Percentiles rank a stretch among this genome's conserved stretches.
These are phyloP conservation scores for Beverwykella pulmonaria DNA, from an alignment of 495 filamentous ascomycete genomes.

Conservation along the genomic window DNA sequence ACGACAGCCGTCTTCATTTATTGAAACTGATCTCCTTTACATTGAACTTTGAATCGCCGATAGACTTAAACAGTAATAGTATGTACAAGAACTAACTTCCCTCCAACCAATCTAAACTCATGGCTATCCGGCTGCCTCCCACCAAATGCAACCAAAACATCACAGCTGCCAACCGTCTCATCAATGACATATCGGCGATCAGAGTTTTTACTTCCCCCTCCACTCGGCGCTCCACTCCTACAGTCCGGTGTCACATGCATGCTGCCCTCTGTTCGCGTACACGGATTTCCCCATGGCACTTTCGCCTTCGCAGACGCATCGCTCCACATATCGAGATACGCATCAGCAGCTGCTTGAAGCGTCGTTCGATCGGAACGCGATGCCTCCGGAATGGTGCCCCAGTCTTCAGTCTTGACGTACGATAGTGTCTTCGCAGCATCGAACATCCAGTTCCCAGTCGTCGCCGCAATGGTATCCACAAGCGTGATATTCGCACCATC, in stretches of 20 bases:
- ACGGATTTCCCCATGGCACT: constrained; percentile 53
- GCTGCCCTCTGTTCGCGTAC: constrained; percentile 16
- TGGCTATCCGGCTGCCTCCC: constrained; percentile 22
- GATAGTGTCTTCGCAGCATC: constrained; percentile 8
- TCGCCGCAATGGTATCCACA: constrained; percentile 12
- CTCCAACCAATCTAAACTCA: constrained; percentile 27
- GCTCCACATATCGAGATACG: constrained; percentile 41
- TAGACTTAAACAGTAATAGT: constrained; percentile 26
- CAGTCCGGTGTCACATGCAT: constrained; percentile 35
- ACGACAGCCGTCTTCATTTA: too few species aligned
- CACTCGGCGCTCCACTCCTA: constrained; percentile 41
- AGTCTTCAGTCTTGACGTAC: not conserved
- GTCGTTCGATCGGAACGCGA: not conserved
- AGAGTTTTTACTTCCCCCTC: constrained; percentile 35
- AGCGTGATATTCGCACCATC: not conserved
- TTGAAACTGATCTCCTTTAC: too few species aligned
- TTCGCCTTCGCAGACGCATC: constrained; percentile 40
- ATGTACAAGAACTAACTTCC: constrained; percentile 32
- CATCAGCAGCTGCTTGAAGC: constrained; percentile 13
- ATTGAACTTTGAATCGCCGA: too few species aligned
- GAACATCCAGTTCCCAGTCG: constrained; percentile 19
- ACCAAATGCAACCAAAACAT: constrained; percentile 8
- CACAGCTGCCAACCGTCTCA: constrained; percentile 17
- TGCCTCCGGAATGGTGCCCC: constrained; percentile 4
- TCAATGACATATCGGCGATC: constrained; percentile 45